Conservation (phyloP, 495 filamentous ascomycete genomes). For the Penicillium chermesinum region DNA sequence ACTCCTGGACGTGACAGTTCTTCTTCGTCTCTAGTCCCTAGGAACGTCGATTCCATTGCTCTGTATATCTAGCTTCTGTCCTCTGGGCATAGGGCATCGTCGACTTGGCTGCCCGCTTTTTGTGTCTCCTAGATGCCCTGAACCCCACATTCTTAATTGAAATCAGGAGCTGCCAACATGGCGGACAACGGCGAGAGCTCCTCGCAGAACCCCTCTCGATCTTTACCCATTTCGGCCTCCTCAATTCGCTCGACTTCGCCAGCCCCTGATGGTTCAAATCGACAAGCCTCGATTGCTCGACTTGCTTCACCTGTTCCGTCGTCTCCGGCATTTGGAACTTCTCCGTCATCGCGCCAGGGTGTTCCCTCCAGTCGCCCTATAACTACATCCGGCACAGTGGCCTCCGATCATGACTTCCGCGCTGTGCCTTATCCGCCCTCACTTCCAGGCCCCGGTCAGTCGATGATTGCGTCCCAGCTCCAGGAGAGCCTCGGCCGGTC, state of each 20-base stretch:
- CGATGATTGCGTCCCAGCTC: slow-evolving; percentile 70
- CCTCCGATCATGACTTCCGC: slow-evolving; percentile 30
- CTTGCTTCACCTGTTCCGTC: slow-evolving; percentile 66
- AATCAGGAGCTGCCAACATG: slow-evolving; percentile 22
- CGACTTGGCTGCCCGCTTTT: neutral
- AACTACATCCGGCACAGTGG: slow-evolving; percentile 11
- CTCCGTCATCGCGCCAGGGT: slow-evolving; percentile 42
- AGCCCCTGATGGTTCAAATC: slow-evolving; percentile 37
- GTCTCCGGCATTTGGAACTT: slow-evolving; percentile 39
- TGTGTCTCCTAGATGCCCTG: slow-evolving; percentile 6
- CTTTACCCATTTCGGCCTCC: slow-evolving; percentile 37
- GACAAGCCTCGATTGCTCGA: slow-evolving; percentile 66
- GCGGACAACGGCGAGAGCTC: slow-evolving; percentile 39
- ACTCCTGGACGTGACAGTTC: slow-evolving; percentile 3
- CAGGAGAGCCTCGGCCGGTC: slow-evolving; percentile 57
- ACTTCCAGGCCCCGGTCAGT: slow-evolving; percentile 62
- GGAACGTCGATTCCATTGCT: neutral
- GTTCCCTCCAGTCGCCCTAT: slow-evolving; percentile 25
- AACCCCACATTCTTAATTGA: neutral
- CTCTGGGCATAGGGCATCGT: neutral
- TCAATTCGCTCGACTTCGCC: slow-evolving; percentile 38
- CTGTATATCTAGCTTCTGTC: neutral
- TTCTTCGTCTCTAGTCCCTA: neutral
- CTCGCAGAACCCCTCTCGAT: slow-evolving; percentile 26
- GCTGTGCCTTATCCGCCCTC: slow-evolving; percentile 38